Evolutionary conservation across 2,329 filamentous ascomycete species (phyloP), one percentile per base, ranked within the genome.

Genomic region (Colletotrichum scovillei): DNA sequence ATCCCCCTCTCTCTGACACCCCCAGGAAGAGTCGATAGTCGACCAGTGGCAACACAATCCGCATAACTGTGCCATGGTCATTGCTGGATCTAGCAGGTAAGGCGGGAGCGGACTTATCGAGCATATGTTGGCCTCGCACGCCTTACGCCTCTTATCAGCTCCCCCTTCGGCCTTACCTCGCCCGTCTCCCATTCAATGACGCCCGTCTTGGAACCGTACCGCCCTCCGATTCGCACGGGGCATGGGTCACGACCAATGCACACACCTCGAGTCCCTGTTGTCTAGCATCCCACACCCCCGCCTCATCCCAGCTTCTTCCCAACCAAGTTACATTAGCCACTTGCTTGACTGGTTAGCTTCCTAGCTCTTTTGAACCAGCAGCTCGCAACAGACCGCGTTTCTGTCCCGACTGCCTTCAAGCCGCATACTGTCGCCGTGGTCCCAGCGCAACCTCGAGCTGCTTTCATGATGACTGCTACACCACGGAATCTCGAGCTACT

Each of bases 161-260:
- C 62, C 28, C 28, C 35, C 56, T 66, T 73, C 71, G 67, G 71
- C 56, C 67, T 52, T 72, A 73, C 67, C 62, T 73, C 52, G 58
- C 28, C 49, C 65, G 57, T 56, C 68, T 38, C 32, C 42, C 49
- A 63, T 67, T 38, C 69, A 26, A 30, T 26, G 42, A 42, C 67
- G 59, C 67, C 57, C 49, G 32, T 52, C 53, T 46, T 46, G 30
- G 24, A 35, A 42, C 58, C 66, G 38, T 46, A 30, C 59, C 49
- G 38, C 58, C 67, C 52, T 52, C 38, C 58, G 69, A 53, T 26
- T 69, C 38, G 52, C 38, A 55, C 52, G 46, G 58, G 58, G 30
- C 52, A 16, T 38, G 38, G 32, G 32, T 38, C 35, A 67, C 57
- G 35, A 46, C 62, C 52, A 42, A 46, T 57, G 57, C 35, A 32